These are phyloP conservation scores for Raffaelea albimanens DNA, from an alignment of 2,329 filamentous ascomycete species.

Conservation along the genomic window DNA sequence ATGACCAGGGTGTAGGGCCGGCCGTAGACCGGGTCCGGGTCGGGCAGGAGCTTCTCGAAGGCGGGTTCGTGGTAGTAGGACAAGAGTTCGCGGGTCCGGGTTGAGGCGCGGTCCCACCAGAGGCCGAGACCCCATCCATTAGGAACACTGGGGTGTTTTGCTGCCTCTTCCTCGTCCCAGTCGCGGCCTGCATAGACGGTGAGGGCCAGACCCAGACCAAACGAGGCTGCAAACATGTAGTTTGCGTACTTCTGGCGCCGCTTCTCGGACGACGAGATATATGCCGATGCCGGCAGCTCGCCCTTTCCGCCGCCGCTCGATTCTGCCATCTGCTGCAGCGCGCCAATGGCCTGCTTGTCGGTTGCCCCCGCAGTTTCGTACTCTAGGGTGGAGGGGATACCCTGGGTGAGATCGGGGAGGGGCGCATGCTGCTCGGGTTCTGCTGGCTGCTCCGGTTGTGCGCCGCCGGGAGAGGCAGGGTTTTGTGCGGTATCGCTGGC, in stretches of 20 bases:
- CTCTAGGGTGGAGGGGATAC: slow-evolving; percentile 84
- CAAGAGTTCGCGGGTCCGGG: slow-evolving; percentile 65
- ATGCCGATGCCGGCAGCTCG: slow-evolving; percentile 67
- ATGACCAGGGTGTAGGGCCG: slow-evolving; percentile 89
- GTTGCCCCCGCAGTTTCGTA: slow-evolving; percentile 55
- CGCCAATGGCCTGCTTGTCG: slow-evolving; percentile 24
- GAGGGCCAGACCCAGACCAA: slow-evolving; percentile 45
- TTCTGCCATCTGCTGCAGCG: slow-evolving; percentile 25
- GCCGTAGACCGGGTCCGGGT: slow-evolving; percentile 67
- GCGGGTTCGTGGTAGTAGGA: slow-evolving; percentile 94
- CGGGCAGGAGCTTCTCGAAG: slow-evolving; percentile 85
- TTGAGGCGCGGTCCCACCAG: slow-evolving; percentile 73
- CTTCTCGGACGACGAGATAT: slow-evolving; percentile 84
- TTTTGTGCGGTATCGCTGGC: slow-evolving; percentile 15
- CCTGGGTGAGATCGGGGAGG: slow-evolving; percentile 84
- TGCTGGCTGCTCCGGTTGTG: slow-evolving; percentile 11
- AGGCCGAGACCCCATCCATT: slow-evolving; percentile 67
- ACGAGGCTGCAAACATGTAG: slow-evolving; percentile 57
- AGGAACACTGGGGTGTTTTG: slow-evolving; percentile 58
- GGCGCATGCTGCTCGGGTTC: slow-evolving; percentile 48
- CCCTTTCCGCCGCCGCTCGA: slow-evolving; percentile 45
- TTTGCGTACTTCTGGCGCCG: slow-evolving; percentile 69
- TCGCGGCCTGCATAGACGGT: slow-evolving; percentile 74
- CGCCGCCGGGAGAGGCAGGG: no score
- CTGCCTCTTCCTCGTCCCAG: slow-evolving; percentile 78